Conservation (phyloP, 306 rosid genomes). For the Cajanus cajan region DNA sequence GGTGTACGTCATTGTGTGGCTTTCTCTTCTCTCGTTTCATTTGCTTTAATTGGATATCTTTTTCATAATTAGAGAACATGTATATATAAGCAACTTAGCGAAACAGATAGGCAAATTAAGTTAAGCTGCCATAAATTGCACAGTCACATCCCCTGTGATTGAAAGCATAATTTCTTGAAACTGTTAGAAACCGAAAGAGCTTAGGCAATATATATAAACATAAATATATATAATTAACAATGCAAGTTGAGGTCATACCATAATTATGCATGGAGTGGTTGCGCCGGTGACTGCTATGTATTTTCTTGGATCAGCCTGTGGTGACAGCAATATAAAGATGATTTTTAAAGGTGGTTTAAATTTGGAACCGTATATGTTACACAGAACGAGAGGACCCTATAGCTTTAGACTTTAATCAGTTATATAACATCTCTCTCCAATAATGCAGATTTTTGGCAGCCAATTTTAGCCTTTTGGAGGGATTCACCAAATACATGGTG, state of each 20-base stretch:
- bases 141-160: neutral
- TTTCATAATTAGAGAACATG: neutral
- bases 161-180: constrained; percentile 18
- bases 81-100: constrained; percentile 10
- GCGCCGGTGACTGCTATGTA: constrained; percentile 6
- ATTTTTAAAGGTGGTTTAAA: constrained; percentile 22
- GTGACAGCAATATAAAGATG: constrained; percentile 29
- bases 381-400: constrained; percentile 13
- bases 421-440: constrained; percentile 43
- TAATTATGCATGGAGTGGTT: neutral
- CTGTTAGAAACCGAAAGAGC: neutral
- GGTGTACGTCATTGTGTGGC: constrained; percentile 13
- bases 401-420: neutral
- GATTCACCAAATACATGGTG: constrained; percentile 47
- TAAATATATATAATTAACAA: neutral
- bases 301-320: neutral
- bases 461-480: constrained; percentile 58
- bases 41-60: constrained; percentile 10
- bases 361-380: constrained; percentile 9
- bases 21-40: neutral
- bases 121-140: constrained; percentile 20
- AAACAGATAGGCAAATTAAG: constrained; percentile 10
- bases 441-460: constrained; percentile 44
- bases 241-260: constrained; percentile 5
- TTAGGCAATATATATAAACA: neutral